Base-by-base conservation (phyloP, 2,329 filamentous ascomycete genomes). In the Cercospora sp. region DNA sequence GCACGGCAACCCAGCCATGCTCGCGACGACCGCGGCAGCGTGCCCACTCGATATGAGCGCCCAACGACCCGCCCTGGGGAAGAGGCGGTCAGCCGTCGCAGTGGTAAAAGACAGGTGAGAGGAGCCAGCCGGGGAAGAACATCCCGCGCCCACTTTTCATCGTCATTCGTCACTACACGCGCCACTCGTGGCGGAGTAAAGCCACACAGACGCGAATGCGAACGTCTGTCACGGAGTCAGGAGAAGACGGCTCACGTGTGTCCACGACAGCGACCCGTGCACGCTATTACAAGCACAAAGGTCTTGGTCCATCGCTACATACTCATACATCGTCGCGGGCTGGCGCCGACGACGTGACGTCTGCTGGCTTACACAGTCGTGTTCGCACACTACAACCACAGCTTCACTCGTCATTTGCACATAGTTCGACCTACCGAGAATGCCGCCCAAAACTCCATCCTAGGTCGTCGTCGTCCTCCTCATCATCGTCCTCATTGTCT, bases 401-500 rank as follows among this genome's bases (percentile, higher is more conserved):
- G 20, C 45, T 51, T 51, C 45, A 26, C 12, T 10, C 18, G 36
- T 26, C 6, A 51, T 26, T 16, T 51, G 45, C 18, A 51, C 13
- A 26, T 13, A 13, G 18, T 51, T 51, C 18, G 5, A 51, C 45
- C 45, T 51, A 51, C 20, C 12, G 20, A 51, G 45, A 10, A 23
- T 51, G 45, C 9, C 30, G 26, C 8, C 69, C 72, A 59, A 73
- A 72, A 12, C 62, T 64, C 67, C 70, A 72, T 12, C 62, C 65
- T 7, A 72, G 57, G 9, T 72, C 69, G 8, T 73, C 68, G 2
- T 72, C 70, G 33, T 73, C 72, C 12, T 71, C 70, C 18, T 67
- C 70, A 31, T 69, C 68, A 18, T 70, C 67, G 10, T 66, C 63
- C 12, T 65, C 67, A 7, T 60, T 65, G 13, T 64, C 66, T 2